Evolutionary conservation across 2,329 filamentous ascomycete species (phyloP).

Genomic region (Penicillium sp.): DNA sequence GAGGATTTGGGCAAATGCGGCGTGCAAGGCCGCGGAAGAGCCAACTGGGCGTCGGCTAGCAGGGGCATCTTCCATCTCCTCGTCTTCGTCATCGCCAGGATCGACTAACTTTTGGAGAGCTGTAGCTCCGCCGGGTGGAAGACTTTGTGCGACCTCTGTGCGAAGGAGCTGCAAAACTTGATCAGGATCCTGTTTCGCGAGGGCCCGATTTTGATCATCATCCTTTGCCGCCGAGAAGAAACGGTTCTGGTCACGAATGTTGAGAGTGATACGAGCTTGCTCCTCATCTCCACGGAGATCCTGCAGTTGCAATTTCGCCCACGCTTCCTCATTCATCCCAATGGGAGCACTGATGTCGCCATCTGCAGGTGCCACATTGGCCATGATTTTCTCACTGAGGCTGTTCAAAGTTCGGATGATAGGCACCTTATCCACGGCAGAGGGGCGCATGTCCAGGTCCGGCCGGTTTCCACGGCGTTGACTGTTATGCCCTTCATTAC

Average conservation of each 20-base stretch:
- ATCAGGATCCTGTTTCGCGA: conserved; percentile 68
- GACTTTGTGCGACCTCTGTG: conserved; percentile 54
- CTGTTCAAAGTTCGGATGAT: conserved; percentile 88
- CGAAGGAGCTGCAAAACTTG: conserved; percentile 67
- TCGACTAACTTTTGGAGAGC: conserved; percentile 64
- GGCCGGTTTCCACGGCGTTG: conserved; percentile 83
- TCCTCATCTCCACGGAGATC: conserved; percentile 75
- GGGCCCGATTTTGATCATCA: conserved; percentile 55
- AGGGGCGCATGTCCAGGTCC: conserved; percentile 85
- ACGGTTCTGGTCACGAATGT: conserved; percentile 81
- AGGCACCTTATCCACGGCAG: conserved; percentile 71
- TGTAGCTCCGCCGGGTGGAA: conserved; percentile 60
- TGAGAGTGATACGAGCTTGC: conserved; percentile 77
- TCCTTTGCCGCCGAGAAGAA: conserved; percentile 66
- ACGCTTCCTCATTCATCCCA: conserved; percentile 71
- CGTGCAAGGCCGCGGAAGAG: conserved; percentile 65
- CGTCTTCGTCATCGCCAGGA: conserved; percentile 58
- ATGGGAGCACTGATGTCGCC: conserved; percentile 64
- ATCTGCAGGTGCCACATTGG: conserved; percentile 78
- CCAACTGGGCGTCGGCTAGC: conserved; percentile 56
- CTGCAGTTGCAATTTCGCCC: conserved; percentile 71
- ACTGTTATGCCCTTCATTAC: conserved; percentile 92
- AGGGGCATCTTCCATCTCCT: conserved; percentile 49
- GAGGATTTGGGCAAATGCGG: conserved; percentile 58
- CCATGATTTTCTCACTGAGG: conserved; percentile 90